phyloP scores from a whole-genome alignment of 2,329 filamentous ascomycete genomes.

The Annulohypoxylon truncatum region DNA sequence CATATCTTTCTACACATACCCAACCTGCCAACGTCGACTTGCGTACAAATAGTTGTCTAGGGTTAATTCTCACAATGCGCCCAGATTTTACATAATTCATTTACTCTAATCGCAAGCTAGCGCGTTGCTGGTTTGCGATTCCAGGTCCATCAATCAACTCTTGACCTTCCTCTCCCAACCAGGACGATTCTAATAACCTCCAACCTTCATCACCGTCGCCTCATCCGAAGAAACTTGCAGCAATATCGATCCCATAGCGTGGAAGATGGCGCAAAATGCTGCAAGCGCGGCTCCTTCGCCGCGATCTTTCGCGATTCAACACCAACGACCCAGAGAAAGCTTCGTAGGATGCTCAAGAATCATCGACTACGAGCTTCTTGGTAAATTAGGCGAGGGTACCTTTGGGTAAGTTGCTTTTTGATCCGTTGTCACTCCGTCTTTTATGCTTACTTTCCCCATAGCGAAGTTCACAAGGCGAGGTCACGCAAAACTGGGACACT shows the following conservation, averaged over 20 bases:
- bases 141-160: slow-evolving; percentile 10
- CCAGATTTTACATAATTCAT: slow-evolving; percentile 8
- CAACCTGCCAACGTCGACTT: neutral
- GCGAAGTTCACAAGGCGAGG: slow-evolving; percentile 90
- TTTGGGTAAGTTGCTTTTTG: slow-evolving; percentile 75
- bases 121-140: slow-evolving; percentile 31
- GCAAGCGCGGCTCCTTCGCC: slow-evolving; percentile 60
- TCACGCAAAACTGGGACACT: slow-evolving; percentile 79
- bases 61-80: slow-evolving; percentile 17
- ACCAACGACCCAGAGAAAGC: slow-evolving; percentile 66
- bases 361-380: slow-evolving; percentile 79
- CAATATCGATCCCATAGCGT: neutral
- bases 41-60: neutral
- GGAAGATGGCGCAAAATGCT: slow-evolving; percentile 25
- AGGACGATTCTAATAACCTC: neutral
- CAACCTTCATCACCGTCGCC: slow-evolving; percentile 20
- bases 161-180: slow-evolving; percentile 11
- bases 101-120: slow-evolving; percentile 20
- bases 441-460: slow-evolving; percentile 49
- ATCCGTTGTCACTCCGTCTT: slow-evolving; percentile 33
- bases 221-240: neutral
- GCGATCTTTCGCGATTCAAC: slow-evolving; percentile 66
- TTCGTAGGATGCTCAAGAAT: slow-evolving; percentile 90
- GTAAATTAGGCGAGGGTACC: slow-evolving; percentile 92
- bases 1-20: slow-evolving; percentile 10